Evolutionary conservation across 148 eudicot genomes (phyloP).

Genomic region (Nyssa sinensis): DNA sequence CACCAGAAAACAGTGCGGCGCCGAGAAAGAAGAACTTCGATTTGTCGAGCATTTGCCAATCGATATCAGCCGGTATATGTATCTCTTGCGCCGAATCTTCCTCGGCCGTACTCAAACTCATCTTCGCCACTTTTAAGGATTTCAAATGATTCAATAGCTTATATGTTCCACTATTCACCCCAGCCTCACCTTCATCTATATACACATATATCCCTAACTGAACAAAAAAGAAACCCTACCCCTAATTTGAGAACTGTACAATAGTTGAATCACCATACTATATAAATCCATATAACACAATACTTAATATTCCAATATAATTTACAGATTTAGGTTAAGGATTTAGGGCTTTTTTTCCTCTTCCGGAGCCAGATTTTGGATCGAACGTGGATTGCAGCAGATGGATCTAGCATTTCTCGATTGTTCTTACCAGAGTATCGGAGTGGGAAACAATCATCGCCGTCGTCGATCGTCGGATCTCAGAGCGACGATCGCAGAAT

Average conservation of each 20-base stretch:
- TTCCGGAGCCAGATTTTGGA: conserved; percentile 58
- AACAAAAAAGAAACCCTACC: conserved; percentile 3
- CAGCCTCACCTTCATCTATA: background rate
- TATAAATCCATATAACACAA: background rate
- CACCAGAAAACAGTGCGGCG: conserved; percentile 84
- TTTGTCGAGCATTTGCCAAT: conserved; percentile 91
- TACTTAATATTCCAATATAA: background rate
- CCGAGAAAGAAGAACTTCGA: conserved; percentile 84
- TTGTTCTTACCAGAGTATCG: conserved; percentile 15
- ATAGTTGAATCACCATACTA: background rate
- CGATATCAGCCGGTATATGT: conserved; percentile 75
- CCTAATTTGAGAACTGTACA: conserved; percentile 8
- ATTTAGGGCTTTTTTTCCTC: conserved; percentile 37
- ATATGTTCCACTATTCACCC: background rate
- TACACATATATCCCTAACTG: background rate
- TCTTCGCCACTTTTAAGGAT: conserved; percentile 38
- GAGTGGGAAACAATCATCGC: conserved; percentile 10
- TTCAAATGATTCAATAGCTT: conserved; percentile 5
- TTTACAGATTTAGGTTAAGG: conserved; percentile 9
- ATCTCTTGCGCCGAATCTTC: conserved; percentile 61
- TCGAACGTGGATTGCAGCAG: conserved; percentile 27
- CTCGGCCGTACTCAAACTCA: conserved; percentile 77
- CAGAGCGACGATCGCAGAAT: conserved; percentile 14
- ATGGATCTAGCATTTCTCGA: conserved; percentile 50
- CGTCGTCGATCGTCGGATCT: conserved; percentile 7